Conservation (phyloP, 192 early-diverging fungal genomes). For the Rhizoclosmatium globosum region DNA sequence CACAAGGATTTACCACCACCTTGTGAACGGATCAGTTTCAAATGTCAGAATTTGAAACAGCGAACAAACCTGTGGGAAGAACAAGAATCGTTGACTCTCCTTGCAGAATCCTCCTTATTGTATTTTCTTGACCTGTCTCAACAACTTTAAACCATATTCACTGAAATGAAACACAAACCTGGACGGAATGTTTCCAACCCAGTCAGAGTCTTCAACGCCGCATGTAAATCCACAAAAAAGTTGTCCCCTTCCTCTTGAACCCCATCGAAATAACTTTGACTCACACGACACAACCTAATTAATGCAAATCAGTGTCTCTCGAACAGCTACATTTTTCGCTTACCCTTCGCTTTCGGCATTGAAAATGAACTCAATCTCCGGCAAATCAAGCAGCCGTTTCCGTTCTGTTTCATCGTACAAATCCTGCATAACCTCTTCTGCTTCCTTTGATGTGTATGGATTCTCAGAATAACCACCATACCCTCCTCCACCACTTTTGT, state of each 20-base stretch:
- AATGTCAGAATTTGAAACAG: neutral
- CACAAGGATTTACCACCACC: constrained; percentile 78
- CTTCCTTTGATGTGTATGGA: neutral
- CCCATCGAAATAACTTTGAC: neutral
- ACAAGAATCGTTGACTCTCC: constrained; percentile 40
- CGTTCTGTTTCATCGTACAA: constrained; percentile 24
- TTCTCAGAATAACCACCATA: constrained; percentile 15
- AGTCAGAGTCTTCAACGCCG: constrained; percentile 42
- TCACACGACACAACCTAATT: neutral
- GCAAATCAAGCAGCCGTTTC: constrained; percentile 11
- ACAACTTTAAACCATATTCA: neutral
- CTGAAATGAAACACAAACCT: constrained; percentile 7
- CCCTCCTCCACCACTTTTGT: neutral
- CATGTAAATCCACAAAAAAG: constrained; percentile 37
- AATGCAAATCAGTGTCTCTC: neutral
- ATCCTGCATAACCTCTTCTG: constrained; percentile 5
- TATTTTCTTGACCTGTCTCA: constrained; percentile 41
- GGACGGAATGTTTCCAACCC: constrained; percentile 30
- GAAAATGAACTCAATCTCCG: constrained; percentile 2
- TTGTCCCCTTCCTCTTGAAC: neutral
- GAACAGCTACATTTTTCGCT: neutral
- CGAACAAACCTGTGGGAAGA: constrained; percentile 46
- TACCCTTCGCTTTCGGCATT: neutral
- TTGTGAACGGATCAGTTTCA: constrained; percentile 12
- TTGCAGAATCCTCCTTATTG: constrained; percentile 42